A percentile compares a stretch with the other conserved stretches of the same genome.
These are phyloP conservation scores for Citropsis articulata DNA, from an alignment of 345 rosid species.

Conservation along the genomic window DNA sequence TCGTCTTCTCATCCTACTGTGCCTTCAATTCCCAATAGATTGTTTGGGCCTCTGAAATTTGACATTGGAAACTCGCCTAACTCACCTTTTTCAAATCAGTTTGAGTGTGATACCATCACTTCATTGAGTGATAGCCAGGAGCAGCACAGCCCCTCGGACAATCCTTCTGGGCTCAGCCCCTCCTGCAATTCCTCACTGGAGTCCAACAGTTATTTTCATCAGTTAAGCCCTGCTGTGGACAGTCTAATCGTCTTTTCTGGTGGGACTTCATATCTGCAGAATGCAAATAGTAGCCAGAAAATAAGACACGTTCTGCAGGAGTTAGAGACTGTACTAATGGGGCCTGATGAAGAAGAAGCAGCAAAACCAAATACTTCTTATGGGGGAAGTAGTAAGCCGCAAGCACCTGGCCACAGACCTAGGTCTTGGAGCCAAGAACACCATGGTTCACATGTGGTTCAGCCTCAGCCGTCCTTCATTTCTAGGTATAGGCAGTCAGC, in stretches of 20 bases:
- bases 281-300: slow-evolving; percentile 33
- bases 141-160: slow-evolving; percentile 42
- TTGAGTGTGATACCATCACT: slow-evolving; percentile 37
- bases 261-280: slow-evolving; percentile 24
- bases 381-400: slow-evolving; percentile 25
- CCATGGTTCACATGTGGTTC: slow-evolving; percentile 23
- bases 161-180: slow-evolving; percentile 46
- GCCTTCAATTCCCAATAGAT: slow-evolving; percentile 36
- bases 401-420: slow-evolving; percentile 30
- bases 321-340: slow-evolving; percentile 55
- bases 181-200: slow-evolving; percentile 44
- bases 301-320: slow-evolving; percentile 39
- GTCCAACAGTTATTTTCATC: slow-evolving; percentile 29
- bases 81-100: slow-evolving; percentile 37
- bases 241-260: slow-evolving; percentile 22
- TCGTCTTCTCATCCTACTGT: slow-evolving; percentile 32
- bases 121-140: slow-evolving; percentile 51
- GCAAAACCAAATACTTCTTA: slow-evolving; percentile 14
- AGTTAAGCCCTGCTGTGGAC: slow-evolving; percentile 37
- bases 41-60: slow-evolving; percentile 33
- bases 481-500: slow-evolving; percentile 25
- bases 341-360: slow-evolving; percentile 34
- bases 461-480: slow-evolving; percentile 31
- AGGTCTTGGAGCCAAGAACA: slow-evolving; percentile 32
- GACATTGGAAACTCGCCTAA: slow-evolving; percentile 41